A percentile compares a stretch with the other conserved stretches of the same genome.
phyloP scores from a whole-genome alignment of 352 stramenopile genomes.

The Phytophthora cryptogea region DNA sequence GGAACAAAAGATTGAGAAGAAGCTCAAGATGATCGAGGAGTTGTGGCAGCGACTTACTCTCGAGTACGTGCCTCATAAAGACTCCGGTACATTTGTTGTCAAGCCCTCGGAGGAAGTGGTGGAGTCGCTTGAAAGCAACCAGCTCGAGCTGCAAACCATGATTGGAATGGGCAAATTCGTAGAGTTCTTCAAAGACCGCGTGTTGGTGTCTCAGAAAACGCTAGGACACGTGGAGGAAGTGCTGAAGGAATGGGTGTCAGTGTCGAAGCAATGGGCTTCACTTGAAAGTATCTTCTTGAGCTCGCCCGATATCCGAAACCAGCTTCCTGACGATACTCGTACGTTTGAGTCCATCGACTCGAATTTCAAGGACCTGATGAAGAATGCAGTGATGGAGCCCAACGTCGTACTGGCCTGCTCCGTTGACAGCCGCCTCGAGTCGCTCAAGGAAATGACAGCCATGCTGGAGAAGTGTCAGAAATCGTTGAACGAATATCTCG shows the following conservation, averaged over 20 bases:
- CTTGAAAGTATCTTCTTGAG: slow-evolving; percentile 91
- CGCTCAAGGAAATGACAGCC: slow-evolving; percentile 86
- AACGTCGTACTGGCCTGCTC: slow-evolving; percentile 79
- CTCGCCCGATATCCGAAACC: slow-evolving; percentile 88
- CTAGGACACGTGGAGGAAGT: slow-evolving; percentile 87
- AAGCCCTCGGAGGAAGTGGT: slow-evolving; percentile 88
- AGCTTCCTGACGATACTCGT: slow-evolving; percentile 84
- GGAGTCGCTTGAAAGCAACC: slow-evolving; percentile 86
- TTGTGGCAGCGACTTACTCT: slow-evolving; percentile 82
- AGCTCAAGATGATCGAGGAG: slow-evolving; percentile 89
- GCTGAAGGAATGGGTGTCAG: slow-evolving; percentile 87
- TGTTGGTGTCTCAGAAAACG: slow-evolving; percentile 78
- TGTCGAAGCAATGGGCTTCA: slow-evolving; percentile 88
- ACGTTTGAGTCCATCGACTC: slow-evolving; percentile 90
- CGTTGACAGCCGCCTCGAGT: slow-evolving; percentile 81
- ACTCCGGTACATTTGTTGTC: slow-evolving; percentile 84
- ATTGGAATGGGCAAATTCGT: slow-evolving; percentile 92
- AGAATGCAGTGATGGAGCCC: slow-evolving; percentile 86
- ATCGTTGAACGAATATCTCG: slow-evolving; percentile 87
- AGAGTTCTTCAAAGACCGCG: slow-evolving; percentile 89
- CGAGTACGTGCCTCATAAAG: slow-evolving; percentile 89
- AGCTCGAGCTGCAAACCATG: slow-evolving; percentile 89
- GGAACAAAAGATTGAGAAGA: slow-evolving; percentile 91
- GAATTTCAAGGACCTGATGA: slow-evolving; percentile 92
- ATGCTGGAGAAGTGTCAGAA: slow-evolving; percentile 92